phyloP scores from a whole-genome alignment of 495 filamentous ascomycete species.

The Halenospora varia region DNA sequence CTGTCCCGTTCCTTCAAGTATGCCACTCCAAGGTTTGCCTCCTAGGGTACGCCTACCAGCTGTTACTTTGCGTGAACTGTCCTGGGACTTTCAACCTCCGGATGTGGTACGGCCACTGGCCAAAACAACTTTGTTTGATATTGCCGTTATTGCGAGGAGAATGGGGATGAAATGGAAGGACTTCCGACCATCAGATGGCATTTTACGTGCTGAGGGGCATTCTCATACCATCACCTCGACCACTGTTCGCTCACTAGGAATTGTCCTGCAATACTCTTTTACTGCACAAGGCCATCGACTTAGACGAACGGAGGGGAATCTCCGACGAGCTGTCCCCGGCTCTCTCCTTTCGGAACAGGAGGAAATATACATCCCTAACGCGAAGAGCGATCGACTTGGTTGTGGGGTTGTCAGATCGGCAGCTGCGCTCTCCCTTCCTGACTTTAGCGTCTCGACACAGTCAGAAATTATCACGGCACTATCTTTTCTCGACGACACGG shows the following conservation, averaged over 20 bases:
- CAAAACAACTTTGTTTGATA: constrained; percentile 24
- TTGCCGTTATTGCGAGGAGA: constrained; percentile 28
- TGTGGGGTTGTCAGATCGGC: constrained; percentile 7
- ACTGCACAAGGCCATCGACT: constrained; percentile 7
- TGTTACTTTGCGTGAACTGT: constrained; percentile 21
- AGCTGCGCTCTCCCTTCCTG: constrained; percentile 4
- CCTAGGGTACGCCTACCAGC: constrained; percentile 7
- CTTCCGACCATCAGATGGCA: constrained; percentile 29
- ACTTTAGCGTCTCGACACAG: constrained; percentile 12
- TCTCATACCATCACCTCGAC: constrained; percentile 29
- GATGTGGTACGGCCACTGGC: constrained; percentile 31
- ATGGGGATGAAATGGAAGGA: constrained; percentile 33
- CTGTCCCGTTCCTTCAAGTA: neutral
- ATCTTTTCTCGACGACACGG: constrained; percentile 5
- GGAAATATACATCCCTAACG: constrained; percentile 14
- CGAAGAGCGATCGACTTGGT: constrained; percentile 9
- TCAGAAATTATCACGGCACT: constrained; percentile 12
- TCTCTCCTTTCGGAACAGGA: constrained; percentile 10
- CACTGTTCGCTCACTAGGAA: constrained; percentile 25
- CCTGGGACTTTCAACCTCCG: constrained; percentile 34
- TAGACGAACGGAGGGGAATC: constrained; percentile 1
- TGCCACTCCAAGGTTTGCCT: neutral
- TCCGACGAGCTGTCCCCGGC: constrained; percentile 3
- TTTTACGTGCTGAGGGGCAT: constrained; percentile 29
- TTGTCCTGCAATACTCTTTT: constrained; percentile 24